Evolutionary conservation across 345 rosid genomes (phyloP).

Genomic region (Brassica juncea): DNA sequence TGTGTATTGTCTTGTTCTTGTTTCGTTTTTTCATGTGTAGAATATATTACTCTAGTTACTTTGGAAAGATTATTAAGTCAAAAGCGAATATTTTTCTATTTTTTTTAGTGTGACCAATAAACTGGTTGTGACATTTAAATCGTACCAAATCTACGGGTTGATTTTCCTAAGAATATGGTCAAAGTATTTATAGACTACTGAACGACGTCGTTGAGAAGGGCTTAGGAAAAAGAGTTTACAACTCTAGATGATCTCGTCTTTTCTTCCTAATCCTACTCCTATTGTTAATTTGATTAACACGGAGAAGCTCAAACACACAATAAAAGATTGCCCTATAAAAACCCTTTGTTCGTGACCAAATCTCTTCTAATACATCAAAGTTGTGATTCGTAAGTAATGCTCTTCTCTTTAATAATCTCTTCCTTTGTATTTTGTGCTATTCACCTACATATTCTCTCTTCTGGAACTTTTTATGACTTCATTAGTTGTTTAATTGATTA

Average conservation of each 20-base stretch:
- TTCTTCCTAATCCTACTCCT: not conserved
- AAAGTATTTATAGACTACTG: not conserved
- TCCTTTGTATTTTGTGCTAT: not conserved
- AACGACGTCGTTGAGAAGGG: not conserved
- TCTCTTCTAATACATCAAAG: not conserved
- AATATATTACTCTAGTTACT: slow-evolving; percentile 4
- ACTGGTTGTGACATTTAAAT: not conserved
- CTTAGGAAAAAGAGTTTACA: not conserved
- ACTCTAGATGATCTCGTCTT: not conserved
- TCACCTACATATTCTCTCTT: not conserved
- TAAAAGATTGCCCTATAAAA: not conserved
- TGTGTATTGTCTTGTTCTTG: slow-evolving; percentile 30
- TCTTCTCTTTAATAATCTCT: not conserved
- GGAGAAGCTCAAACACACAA: not conserved
- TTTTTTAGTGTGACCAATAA: not conserved
- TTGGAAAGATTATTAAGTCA: not conserved
- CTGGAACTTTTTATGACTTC: not conserved
- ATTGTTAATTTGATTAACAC: not conserved
- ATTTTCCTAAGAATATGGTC: not conserved
- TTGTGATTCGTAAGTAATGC: not conserved
- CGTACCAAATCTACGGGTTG: not conserved
- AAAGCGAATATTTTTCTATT: slow-evolving; percentile 2
- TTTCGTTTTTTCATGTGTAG: slow-evolving; percentile 30
- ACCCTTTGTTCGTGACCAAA: not conserved
- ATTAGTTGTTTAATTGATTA: not conserved